phyloP scores from a whole-genome alignment of 2,329 filamentous ascomycete genomes.

The Aspergillus tanneri region DNA sequence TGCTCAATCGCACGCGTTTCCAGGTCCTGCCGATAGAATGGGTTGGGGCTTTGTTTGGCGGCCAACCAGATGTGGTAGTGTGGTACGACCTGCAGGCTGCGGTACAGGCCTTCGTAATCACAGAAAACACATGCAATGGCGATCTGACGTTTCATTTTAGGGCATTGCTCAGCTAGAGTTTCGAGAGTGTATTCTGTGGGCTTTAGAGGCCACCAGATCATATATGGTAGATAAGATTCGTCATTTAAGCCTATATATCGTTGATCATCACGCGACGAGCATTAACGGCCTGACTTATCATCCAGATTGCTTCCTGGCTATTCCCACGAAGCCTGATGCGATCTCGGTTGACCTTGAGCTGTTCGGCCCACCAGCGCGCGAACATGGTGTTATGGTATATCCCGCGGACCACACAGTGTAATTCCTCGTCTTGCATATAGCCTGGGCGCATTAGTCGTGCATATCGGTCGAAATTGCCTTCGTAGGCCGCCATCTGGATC shows the following conservation, averaged over 20 bases:
- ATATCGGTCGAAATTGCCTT: too few relatives aligned
- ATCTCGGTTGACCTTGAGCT: not conserved
- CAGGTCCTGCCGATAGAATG: slow-evolving; percentile 16
- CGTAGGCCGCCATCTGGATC: too few relatives aligned
- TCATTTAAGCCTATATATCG: slow-evolving; percentile 15
- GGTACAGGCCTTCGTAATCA: slow-evolving; percentile 11
- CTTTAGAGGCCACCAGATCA: slow-evolving; percentile 18
- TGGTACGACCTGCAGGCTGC: slow-evolving; percentile 1
- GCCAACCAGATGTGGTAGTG: slow-evolving; percentile 8
- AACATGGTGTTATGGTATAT: slow-evolving; percentile 25
- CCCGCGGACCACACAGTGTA: slow-evolving; percentile 19
- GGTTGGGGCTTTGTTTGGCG: slow-evolving; percentile 14
- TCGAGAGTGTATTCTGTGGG: slow-evolving; percentile 4
- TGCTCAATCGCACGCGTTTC: slow-evolving; percentile 1
- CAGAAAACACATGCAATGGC: slow-evolving; percentile 12
- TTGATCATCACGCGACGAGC: slow-evolving; percentile 21
- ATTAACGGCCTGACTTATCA: slow-evolving; percentile 13
- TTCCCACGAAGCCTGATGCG: not conserved
- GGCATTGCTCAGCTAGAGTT: slow-evolving; percentile 11
- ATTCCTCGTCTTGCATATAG: too few relatives aligned
- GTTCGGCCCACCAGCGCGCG: slow-evolving; percentile 21
- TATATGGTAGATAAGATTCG: slow-evolving; percentile 9
- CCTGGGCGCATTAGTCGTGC: too few relatives aligned
- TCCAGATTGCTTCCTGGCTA: not conserved
- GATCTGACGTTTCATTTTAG: slow-evolving; percentile 15